Evolutionary conservation across 345 rosid genomes (phyloP), one percentile per base, ranked within the genome.

Genomic region (Salix udensis): DNA sequence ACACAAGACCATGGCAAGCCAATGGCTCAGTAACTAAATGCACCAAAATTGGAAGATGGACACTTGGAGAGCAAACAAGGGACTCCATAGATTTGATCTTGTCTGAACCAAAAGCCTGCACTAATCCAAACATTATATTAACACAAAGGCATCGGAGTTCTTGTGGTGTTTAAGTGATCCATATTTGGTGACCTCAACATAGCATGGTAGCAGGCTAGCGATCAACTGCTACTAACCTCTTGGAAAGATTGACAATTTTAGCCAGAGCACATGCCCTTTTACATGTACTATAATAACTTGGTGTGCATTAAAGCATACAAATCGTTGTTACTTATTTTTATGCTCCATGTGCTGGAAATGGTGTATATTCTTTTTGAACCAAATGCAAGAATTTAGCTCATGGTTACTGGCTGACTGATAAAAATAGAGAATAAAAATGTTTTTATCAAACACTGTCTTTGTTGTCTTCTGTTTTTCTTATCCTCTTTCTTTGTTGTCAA

Each of bases 1-100:
- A 83, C 39, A 96, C 76, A 73, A 96, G 88, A 65, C 83, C 72
- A 77, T 91, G 97, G 97, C 98, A 96, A 6, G 98, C 94, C 82
- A 96, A 79, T 10, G 99, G 97, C 84, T 96, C 96, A 5, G 96
- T 84, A 72, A 92, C 87, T 71, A 94, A 78, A 78, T 84, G 91
- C 67, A 94, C 89, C 84, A 96, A 76, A 70, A 73, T 66, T 53
- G 89, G 83, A 76, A 92, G 80, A 84, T 83, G 88, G 68, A 74
- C 77, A 44, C 81, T 78, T 24, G 86, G 88, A 70, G 88, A 77
- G 77, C 76, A 77, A 55, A 84, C 77, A 64, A 82, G 87, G 77
- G 89, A 78, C 55, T 84, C 89, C 83, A 86, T 69, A 61, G 87
- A 73, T 83, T 76, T 84, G 70, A 86, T 62, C 67, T 74, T 46